Percentiles rank a stretch among this genome's conserved stretches.
Evolutionary conservation across 768 basidiomycete species (phyloP).

Genomic region (Leccinum aurantiacum): DNA sequence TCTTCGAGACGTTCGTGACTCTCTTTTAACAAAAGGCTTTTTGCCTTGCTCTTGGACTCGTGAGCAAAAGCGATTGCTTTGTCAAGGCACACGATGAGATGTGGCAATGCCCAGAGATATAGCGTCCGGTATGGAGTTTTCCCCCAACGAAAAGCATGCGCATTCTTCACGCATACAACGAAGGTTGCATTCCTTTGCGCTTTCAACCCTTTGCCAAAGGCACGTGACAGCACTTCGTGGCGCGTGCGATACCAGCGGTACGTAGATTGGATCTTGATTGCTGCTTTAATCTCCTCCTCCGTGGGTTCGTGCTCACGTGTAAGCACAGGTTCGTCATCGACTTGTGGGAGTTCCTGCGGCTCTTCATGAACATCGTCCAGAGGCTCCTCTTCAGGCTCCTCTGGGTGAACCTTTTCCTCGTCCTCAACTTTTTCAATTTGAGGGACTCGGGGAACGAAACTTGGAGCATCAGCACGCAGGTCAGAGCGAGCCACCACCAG

Average conservation of each 20-base stretch:
- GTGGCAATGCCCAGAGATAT: constrained; percentile 40
- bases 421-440: not conserved
- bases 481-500: constrained; percentile 15
- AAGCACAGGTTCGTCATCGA: constrained; percentile 14
- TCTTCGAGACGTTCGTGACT: constrained; percentile 38
- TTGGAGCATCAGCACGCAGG: constrained; percentile 16
- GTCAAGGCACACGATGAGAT: constrained; percentile 43
- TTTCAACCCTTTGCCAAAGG: constrained; percentile 16
- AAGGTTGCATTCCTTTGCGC: constrained; percentile 30
- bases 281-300: constrained; percentile 28
- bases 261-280: constrained; percentile 22
- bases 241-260: constrained; percentile 12
- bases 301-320: constrained; percentile 23
- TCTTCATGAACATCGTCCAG: constrained; percentile 15
- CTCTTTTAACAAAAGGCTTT: constrained; percentile 29
- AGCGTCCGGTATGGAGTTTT: constrained; percentile 34
- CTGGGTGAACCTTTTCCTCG: constrained; percentile 2
- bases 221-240: constrained; percentile 1
- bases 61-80: constrained; percentile 24
- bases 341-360: constrained; percentile 7
- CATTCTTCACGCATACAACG: constrained; percentile 27
- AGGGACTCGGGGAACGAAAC: constrained; percentile 16
- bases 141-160: constrained; percentile 30
- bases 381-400: not conserved
- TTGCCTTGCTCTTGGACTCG: constrained; percentile 33